phyloP scores from a whole-genome alignment of 2,329 filamentous ascomycete species.

The Raffaelea albimanens region DNA sequence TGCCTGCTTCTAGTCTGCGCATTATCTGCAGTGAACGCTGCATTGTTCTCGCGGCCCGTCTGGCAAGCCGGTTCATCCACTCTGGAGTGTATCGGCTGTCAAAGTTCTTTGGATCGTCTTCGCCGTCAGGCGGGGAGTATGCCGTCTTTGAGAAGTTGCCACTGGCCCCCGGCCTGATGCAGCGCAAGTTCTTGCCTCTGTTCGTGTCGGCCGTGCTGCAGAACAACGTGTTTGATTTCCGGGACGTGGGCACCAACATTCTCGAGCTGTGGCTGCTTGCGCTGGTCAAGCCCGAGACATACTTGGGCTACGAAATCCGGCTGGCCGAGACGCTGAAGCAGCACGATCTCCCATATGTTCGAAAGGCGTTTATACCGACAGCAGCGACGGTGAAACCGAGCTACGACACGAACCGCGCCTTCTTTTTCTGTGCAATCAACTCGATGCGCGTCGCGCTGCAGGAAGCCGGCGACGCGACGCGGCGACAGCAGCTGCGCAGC shows the following conservation, averaged over 20 bases:
- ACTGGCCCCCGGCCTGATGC: slow-evolving; percentile 27
- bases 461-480: slow-evolving; percentile 26
- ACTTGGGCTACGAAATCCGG: slow-evolving; percentile 37
- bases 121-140: slow-evolving; percentile 40
- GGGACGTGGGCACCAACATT: slow-evolving; percentile 33
- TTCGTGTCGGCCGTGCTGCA: slow-evolving; percentile 43
- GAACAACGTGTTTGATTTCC: slow-evolving; percentile 35
- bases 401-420: slow-evolving; percentile 37
- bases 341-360: slow-evolving; percentile 33
- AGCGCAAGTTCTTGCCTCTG: slow-evolving; percentile 37
- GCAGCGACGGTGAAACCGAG: slow-evolving; percentile 26
- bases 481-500: slow-evolving; percentile 25
- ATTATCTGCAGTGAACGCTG: slow-evolving; percentile 32
- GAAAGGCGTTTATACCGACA: slow-evolving; percentile 26
- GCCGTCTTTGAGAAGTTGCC: slow-evolving; percentile 36
- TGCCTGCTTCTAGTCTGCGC: not conserved
- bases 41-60: slow-evolving; percentile 33
- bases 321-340: slow-evolving; percentile 36
- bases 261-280: slow-evolving; percentile 43
- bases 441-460: slow-evolving; percentile 41
- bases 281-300: slow-evolving; percentile 38
- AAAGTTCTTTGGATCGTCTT: slow-evolving; percentile 34
- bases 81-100: slow-evolving; percentile 33
- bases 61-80: slow-evolving; percentile 35
- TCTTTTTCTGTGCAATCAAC: slow-evolving; percentile 40